Evolutionary conservation across 192 early-diverging fungal species (phyloP), one percentile per base, ranked within the genome.

Genomic region (Linnemannia zychae): DNA sequence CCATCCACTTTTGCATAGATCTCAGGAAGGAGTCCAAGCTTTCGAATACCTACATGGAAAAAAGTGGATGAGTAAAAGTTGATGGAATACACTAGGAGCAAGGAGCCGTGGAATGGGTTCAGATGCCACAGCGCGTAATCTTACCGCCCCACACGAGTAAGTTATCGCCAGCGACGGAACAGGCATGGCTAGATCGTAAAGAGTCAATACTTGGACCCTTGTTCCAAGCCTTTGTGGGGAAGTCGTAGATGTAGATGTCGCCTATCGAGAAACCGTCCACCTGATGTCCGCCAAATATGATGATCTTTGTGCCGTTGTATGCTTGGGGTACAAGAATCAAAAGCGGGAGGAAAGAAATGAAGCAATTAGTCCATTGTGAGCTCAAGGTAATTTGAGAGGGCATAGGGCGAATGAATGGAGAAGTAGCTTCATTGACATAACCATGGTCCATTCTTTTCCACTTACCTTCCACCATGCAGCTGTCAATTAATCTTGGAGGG

Each of bases 241-340:
- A 11, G 38, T 69, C 67, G 22, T 40, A 37, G n/a, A 69, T 69
- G 12, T 69, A 69, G 7, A 69, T 69, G 6, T 17, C 17, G 4
- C 67, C 67, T 13, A n/a, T 36, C 0, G n/a, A 2, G 18, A 40
- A 17, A 13, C 2, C 7, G 1, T 40, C 67, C 31, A 40, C 5
- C 0, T 18, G 20, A 2, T 7, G 11, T 3, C 67, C 67, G 1
- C 67, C 67, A 40, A 69, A 69, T 7, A 69, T 9, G 37, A 69
- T 69, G 36, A 69, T 36, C 4, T 69, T 69, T 17, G 67, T 69
- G 1, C 67, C 67, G 20, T 69, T 69, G 67, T 69, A 40, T 9
- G 67, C 67, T 69, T 28, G n/a, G n/a, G n/a, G 3, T 3, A 28
- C 7, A 9, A 24, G 18, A 9, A 60, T 2, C 3, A 31, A 24